A percentile compares a stretch with the other conserved stretches of the same genome.
Conservation (phyloP, 1,284 basidiomycete species). For the Ganoderma lingzhi region DNA sequence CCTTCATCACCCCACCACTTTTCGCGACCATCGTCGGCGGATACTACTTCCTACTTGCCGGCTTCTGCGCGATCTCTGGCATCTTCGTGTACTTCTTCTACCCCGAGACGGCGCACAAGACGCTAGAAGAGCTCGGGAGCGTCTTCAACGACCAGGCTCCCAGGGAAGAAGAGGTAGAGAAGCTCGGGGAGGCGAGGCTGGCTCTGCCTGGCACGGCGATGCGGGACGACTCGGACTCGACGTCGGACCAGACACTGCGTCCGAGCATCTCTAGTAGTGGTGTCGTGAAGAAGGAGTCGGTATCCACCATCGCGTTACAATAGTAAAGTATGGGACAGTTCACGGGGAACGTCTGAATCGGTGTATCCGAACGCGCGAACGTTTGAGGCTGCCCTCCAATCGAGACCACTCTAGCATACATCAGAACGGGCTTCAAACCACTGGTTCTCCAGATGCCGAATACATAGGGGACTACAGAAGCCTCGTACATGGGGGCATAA, state of each 20-base stretch:
- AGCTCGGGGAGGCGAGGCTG: background rate
- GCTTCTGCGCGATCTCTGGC: conserved; percentile 52
- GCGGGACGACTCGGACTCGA: conserved; percentile 3
- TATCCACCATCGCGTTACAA: background rate
- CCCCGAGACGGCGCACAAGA: conserved; percentile 52
- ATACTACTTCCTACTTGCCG: conserved; percentile 59
- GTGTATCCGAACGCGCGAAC: too few relatives aligned
- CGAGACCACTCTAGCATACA: too few relatives aligned
- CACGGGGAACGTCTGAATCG: too few relatives aligned
- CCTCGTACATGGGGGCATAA: too few relatives aligned
- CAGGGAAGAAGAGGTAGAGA: conserved; percentile 11
- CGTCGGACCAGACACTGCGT: conserved; percentile 13
- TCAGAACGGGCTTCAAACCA: too few relatives aligned
- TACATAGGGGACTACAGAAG: background rate
- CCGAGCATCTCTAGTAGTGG: conserved; percentile 4
- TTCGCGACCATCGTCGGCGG: conserved; percentile 52
- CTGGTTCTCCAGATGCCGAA: too few relatives aligned
- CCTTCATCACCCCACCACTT: conserved; percentile 60
- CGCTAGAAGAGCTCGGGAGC: conserved; percentile 57
- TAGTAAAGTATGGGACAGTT: background rate
- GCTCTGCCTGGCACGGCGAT: background rate
- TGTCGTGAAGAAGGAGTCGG: conserved; percentile 1
- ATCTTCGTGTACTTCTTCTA: conserved; percentile 57
- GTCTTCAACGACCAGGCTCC: conserved; percentile 52
- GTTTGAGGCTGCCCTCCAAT: too few relatives aligned